These are phyloP conservation scores for Suillus subalutaceus DNA, from an alignment of 768 basidiomycete species.

Conservation along the genomic window DNA sequence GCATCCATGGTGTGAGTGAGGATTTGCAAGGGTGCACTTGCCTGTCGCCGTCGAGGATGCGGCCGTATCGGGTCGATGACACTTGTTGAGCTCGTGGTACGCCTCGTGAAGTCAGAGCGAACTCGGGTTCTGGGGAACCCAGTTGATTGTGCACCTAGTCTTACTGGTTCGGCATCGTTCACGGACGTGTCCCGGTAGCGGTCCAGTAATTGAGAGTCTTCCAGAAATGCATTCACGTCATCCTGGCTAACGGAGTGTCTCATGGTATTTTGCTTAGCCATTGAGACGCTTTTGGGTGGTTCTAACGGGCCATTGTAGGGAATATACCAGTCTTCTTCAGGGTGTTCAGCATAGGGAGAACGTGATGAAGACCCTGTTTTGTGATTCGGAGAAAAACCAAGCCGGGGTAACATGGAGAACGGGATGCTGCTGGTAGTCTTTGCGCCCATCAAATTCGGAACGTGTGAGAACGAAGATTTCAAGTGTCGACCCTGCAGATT, in stretches of 20 bases:
- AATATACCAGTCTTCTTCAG: slow-evolving; percentile 60
- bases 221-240: slow-evolving; percentile 34
- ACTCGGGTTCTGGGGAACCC: slow-evolving; percentile 29
- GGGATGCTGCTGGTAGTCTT: slow-evolving; percentile 34
- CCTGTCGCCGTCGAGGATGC: slow-evolving; percentile 37
- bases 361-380: slow-evolving; percentile 23
- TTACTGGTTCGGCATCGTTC: background rate
- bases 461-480: slow-evolving; percentile 1
- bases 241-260: slow-evolving; percentile 38
- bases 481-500: background rate
- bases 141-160: slow-evolving; percentile 14
- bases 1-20: slow-evolving; percentile 49
- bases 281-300: slow-evolving; percentile 30
- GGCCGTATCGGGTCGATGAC: slow-evolving; percentile 37
- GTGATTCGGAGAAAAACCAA: slow-evolving; percentile 29
- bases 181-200: slow-evolving; percentile 27
- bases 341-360: slow-evolving; percentile 17
- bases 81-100: slow-evolving; percentile 40
- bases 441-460: slow-evolving; percentile 34
- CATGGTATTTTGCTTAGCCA: slow-evolving; percentile 44
- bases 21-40: slow-evolving; percentile 28
- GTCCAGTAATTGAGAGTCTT: slow-evolving; percentile 31
- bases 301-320: slow-evolving; percentile 70
- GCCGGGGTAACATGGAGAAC: slow-evolving; percentile 42
- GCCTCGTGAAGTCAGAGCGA: slow-evolving; percentile 46